Base-by-base conservation (phyloP, 108 stramenopile genomes). In the Pseudonitzschia multiseries region DNA sequence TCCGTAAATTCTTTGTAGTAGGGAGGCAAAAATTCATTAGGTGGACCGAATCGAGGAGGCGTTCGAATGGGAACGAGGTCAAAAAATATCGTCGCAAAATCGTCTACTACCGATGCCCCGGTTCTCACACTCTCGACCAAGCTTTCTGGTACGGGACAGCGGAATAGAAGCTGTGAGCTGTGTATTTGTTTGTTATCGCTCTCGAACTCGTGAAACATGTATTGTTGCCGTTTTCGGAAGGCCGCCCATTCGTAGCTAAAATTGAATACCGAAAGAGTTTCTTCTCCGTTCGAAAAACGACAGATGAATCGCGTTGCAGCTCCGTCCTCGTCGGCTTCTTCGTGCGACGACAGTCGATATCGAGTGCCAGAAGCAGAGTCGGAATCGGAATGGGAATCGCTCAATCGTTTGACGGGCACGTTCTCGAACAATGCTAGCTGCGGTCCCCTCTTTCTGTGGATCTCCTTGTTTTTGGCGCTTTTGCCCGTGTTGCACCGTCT, bases 1-100 rank as follows among this genome's bases (percentile, higher is more conserved):
- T 71, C 71, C 44, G 68, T 68, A 44, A 73, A 78, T 61, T 84
- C 79, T 21, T 71, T 56, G 41, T 91, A 92, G 31, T 74, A 68
- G 42, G 92, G 90, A 57, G 73, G 83, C 13, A 95, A 70, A 69
- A 87, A 95, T 40, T 81, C 80, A 44, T 79, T 79, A 0, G 92
- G 89, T 15, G 81, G 74, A 0, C 87, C 92, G 61, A 87, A 93
- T 13, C 94, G 75, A 18, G 94, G 92, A 26, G 89, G 86, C 0
- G 94, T 95, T 4, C 94, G 78, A 51, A 95, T 95, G 8, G 94
- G 94, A 52, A 95, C 75, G 48, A 95, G 20, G 70, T 95, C 94
- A 18, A 95, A 81, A 74, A 83, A 93, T 1, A 89, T 44, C 1
- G 87, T 86, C 0, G 92, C 81, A 54, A 43, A 70, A 41, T 83